Evolutionary conservation across 768 basidiomycete species (phyloP).

Genomic region (Phaeolepiota aurea): DNA sequence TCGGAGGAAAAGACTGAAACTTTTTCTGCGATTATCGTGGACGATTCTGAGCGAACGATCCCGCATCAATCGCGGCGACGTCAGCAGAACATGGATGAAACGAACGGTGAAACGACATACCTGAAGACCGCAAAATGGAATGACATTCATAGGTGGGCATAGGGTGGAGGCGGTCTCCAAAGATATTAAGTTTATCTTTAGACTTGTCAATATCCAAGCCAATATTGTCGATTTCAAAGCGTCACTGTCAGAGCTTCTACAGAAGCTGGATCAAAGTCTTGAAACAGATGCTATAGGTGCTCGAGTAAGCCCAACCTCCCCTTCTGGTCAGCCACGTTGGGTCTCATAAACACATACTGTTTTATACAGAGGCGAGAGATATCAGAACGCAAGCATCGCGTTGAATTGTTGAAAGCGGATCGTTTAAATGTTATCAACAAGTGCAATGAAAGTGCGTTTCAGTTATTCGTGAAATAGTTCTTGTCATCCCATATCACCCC

Average conservation of each 20-base stretch:
- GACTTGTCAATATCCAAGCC: constrained; percentile 45
- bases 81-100: no score
- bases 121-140: constrained; percentile 51
- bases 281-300: constrained; percentile 26
- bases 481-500: no score
- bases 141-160: constrained; percentile 61
- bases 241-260: constrained; percentile 39
- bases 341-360: no score
- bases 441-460: constrained; percentile 40
- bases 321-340: no score
- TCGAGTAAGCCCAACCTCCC: constrained; percentile 35
- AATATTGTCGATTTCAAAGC: constrained; percentile 41
- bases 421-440: constrained; percentile 30
- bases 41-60: constrained; percentile 7
- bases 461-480: no score
- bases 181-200: constrained; percentile 13
- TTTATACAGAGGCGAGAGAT: constrained; percentile 55
- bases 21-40: constrained; percentile 3
- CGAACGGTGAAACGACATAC: no score
- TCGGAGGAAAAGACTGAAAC: constrained; percentile 9
- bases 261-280: constrained; percentile 39
- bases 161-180: neutral
- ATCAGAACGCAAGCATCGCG: constrained; percentile 51
- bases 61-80: no score
- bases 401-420: constrained; percentile 41